These are phyloP conservation scores for Hemerocallis citrina DNA, from an alignment of 106 monocot genomes.

Conservation along the genomic window DNA sequence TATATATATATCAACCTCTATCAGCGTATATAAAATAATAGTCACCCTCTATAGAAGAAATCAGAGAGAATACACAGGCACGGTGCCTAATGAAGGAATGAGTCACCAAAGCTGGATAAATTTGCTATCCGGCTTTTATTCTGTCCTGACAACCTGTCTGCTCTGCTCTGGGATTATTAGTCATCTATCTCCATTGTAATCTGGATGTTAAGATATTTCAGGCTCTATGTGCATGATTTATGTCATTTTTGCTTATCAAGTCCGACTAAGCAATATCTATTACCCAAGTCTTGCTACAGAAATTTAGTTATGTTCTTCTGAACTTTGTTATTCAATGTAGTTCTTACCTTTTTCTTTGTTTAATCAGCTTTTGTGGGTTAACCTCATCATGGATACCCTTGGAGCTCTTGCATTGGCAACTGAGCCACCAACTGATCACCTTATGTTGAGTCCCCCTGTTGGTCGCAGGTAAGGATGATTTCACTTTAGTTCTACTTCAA, in stretches of 20 bases:
- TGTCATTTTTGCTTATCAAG: background rate
- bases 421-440: constrained; percentile 47
- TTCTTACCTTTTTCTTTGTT: background rate
- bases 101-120: too few relatives aligned
- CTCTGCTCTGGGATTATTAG: too few relatives aligned
- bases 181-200: too few relatives aligned
- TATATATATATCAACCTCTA: too few relatives aligned
- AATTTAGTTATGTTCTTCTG: too few relatives aligned
- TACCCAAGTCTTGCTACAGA: background rate
- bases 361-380: constrained; percentile 38
- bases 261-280: background rate
- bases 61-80: too few relatives aligned
- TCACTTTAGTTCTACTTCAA: background rate
- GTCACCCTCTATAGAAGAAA: too few relatives aligned
- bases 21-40: too few relatives aligned
- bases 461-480: constrained; percentile 56
- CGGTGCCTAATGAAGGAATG: too few relatives aligned
- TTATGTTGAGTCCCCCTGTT: constrained; percentile 66
- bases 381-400: constrained; percentile 41
- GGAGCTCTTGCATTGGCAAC: constrained; percentile 42
- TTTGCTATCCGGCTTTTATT: too few relatives aligned
- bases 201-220: background rate
- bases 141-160: too few relatives aligned
- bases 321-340: too few relatives aligned
- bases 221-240: background rate